phyloP scores from a whole-genome alignment of 176 grass and related monocot species.

The Aegilops speltoides region DNA sequence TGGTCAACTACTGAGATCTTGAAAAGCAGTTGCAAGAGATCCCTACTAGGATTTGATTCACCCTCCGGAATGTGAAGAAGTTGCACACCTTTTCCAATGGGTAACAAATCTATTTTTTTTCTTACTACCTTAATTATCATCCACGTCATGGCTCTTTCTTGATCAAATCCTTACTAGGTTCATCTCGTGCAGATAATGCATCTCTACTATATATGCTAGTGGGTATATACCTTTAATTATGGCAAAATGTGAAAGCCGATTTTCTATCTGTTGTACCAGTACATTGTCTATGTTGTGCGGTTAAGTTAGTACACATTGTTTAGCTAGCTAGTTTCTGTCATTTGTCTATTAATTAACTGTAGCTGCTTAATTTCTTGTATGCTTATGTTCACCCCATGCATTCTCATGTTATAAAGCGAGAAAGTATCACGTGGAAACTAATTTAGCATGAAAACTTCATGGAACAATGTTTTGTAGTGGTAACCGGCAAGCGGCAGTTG shows the following conservation, averaged over 20 bases:
- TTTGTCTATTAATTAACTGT: too few relatives aligned
- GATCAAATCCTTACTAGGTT: background rate
- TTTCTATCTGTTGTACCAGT: background rate
- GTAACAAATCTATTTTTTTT: background rate
- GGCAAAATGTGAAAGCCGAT: background rate
- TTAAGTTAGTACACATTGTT: too few relatives aligned
- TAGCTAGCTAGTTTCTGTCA: too few relatives aligned
- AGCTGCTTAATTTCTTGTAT: too few relatives aligned
- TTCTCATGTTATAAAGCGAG: too few relatives aligned
- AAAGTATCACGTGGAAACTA: too few relatives aligned
- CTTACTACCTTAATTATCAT: background rate
- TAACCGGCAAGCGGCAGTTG: too few relatives aligned
- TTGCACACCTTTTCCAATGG: constrained; percentile 43
- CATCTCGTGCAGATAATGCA: background rate
- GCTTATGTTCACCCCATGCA: too few relatives aligned
- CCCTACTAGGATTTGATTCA: constrained; percentile 48
- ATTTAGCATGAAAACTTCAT: too few relatives aligned
- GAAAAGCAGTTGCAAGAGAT: constrained; percentile 26
- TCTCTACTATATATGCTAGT: background rate
- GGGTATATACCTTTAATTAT: background rate
- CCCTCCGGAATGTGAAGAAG: constrained; percentile 47
- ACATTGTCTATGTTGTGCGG: background rate
- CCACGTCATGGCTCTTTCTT: background rate
- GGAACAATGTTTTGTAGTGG: too few relatives aligned
- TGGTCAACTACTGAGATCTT: constrained; percentile 41